Evolutionary conservation across 2,329 filamentous ascomycete genomes (phyloP).

Genomic region (Dryadomyces quercivorus): DNA sequence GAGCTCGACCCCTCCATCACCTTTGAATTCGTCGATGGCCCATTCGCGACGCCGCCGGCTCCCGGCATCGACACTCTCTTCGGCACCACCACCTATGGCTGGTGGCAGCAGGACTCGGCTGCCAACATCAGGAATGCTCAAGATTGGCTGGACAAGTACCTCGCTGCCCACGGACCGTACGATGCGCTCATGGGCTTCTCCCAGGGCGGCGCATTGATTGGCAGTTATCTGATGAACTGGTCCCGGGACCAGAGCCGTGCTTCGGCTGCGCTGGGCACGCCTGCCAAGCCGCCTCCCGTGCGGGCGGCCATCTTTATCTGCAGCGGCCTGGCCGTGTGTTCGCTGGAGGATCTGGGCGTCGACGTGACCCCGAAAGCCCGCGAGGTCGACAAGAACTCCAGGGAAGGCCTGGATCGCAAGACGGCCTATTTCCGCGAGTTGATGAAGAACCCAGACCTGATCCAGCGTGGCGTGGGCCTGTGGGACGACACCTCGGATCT

Average conservation of each 20-base stretch:
- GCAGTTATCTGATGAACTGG: conserved; percentile 27
- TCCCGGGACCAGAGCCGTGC: conserved; percentile 18
- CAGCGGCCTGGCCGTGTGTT: conserved; percentile 23
- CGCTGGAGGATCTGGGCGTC: conserved; percentile 23
- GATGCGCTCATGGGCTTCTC: conserved; percentile 25
- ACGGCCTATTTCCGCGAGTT: conserved; percentile 16
- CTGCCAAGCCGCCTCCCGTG: conserved; percentile 20
- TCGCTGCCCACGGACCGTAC: conserved; percentile 21
- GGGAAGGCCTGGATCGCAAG: conserved; percentile 15
- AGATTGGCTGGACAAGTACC: conserved; percentile 22
- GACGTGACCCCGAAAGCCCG: conserved; percentile 19
- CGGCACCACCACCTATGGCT: conserved; percentile 16
- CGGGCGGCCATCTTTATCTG: conserved; percentile 27
- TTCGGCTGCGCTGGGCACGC: too few species aligned
- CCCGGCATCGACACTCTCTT: conserved; percentile 22
- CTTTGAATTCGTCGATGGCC: conserved; percentile 24
- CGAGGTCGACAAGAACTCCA: conserved; percentile 17
- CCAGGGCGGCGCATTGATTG: conserved; percentile 25
- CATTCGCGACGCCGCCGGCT: conserved; percentile 18
- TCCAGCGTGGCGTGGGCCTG: conserved; percentile 18
- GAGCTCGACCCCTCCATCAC: conserved; percentile 18
- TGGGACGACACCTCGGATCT: conserved; percentile 22
- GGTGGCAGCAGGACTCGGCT: conserved; percentile 17
- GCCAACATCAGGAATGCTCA: conserved; percentile 22
- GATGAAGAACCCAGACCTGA: conserved; percentile 15